Evolutionary conservation across 352 stramenopile species (phyloP).

Genomic region (Phytophthora colocasiae): DNA sequence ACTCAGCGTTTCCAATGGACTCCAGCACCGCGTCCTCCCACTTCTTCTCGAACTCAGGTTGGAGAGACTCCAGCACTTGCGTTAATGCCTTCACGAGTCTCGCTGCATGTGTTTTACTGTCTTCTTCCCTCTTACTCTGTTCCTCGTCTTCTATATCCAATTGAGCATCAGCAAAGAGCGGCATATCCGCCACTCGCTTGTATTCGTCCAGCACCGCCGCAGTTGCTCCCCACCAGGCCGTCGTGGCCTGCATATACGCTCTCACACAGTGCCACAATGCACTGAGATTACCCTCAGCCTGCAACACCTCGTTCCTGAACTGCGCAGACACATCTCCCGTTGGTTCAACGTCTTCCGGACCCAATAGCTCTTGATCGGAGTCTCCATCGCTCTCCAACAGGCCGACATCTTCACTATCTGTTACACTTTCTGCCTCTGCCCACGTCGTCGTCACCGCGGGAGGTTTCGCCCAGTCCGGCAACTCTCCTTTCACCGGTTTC

Average conservation of each 20-base stretch:
- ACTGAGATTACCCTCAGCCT: conserved; percentile 75
- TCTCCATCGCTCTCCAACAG: conserved; percentile 42
- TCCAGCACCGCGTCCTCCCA: conserved; percentile 57
- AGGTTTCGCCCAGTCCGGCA: conserved; percentile 73
- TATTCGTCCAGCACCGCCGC: conserved; percentile 70
- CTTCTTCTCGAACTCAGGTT: conserved; percentile 49
- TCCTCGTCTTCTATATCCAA: conserved; percentile 5
- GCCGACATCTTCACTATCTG: conserved; percentile 70
- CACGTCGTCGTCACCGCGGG: conserved; percentile 32
- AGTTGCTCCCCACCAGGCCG: conserved; percentile 64
- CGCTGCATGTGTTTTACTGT: conserved; percentile 20
- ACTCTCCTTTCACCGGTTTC: conserved; percentile 39
- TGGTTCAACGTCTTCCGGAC: conserved; percentile 3
- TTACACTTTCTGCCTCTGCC: conserved; percentile 64
- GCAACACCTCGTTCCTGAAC: conserved; percentile 79
- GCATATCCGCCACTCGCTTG: conserved; percentile 61
- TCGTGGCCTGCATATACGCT: conserved; percentile 67
- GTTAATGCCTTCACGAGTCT: conserved; percentile 40
- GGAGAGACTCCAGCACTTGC: conserved; percentile 42
- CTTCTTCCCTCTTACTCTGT: conserved; percentile 3
- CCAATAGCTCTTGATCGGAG: conserved; percentile 19
- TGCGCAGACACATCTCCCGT: conserved; percentile 41
- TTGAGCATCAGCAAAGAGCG: conserved; percentile 42
- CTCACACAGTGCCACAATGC: conserved; percentile 80
- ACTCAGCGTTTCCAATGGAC: conserved; percentile 50